phyloP scores from a whole-genome alignment of 2,329 filamentous ascomycete genomes.

The Graphiopsis chlorocephala region DNA sequence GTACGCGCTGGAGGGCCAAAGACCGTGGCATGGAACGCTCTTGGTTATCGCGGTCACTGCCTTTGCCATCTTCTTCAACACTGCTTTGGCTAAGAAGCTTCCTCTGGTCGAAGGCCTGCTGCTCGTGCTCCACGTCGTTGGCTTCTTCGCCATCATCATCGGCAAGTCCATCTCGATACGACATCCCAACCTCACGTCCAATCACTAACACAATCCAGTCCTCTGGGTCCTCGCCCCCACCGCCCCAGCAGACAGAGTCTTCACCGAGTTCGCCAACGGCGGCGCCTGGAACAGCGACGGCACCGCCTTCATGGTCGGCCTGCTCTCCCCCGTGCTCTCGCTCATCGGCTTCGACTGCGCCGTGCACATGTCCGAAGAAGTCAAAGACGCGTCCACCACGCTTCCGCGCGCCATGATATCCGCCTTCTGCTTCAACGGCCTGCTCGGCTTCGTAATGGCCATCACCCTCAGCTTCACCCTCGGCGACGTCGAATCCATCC shows the following conservation, averaged over 20 bases:
- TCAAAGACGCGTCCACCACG: constrained; percentile 46
- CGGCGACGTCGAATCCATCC: constrained; percentile 40
- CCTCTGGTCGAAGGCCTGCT: constrained; percentile 43
- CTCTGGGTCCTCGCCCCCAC: constrained; percentile 28
- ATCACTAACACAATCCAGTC: constrained; percentile 25
- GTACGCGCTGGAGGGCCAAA: constrained; percentile 32
- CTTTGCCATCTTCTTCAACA: constrained; percentile 45
- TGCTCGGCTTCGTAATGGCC: constrained; percentile 46
- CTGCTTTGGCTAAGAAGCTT: constrained; percentile 46
- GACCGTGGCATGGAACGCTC: constrained; percentile 42
- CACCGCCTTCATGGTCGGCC: constrained; percentile 34
- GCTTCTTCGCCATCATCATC: constrained; percentile 55
- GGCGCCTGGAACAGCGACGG: constrained; percentile 36
- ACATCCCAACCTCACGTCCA: neutral
- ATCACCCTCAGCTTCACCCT: constrained; percentile 47
- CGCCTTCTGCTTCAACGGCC: constrained; percentile 48
- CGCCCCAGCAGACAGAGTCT: constrained; percentile 28
- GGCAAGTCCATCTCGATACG: constrained; percentile 25
- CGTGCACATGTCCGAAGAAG: constrained; percentile 48
- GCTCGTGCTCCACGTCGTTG: constrained; percentile 48
- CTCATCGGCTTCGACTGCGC: constrained; percentile 37
- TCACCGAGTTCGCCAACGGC: constrained; percentile 30
- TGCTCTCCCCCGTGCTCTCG: constrained; percentile 35
- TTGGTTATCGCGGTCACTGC: constrained; percentile 40
- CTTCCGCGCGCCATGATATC: constrained; percentile 50